Base-by-base conservation (phyloP, 2,329 filamentous ascomycete genomes). In the Tolypocladium tundrense region DNA sequence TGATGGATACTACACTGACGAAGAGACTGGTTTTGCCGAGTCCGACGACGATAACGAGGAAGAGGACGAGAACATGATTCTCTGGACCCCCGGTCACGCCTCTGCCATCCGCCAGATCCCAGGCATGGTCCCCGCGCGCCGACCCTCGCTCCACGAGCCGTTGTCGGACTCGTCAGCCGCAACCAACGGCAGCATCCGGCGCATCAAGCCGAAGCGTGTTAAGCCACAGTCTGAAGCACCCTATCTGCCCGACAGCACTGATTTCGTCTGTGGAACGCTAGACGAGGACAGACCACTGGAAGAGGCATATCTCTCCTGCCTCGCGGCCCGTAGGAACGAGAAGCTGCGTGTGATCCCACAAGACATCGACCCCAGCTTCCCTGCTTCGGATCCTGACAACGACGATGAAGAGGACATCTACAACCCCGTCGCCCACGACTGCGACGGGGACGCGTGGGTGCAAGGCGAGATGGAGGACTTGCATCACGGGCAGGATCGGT, bases 251-350 rank as follows among this genome's bases (percentile, higher is more conserved):
- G 94, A 99, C 71, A 97, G 92, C 73, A 97, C 94, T 16, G 94
- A 99, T 71, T 99, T 99, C 64, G 94, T 99, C n/a, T 97, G 94
- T 68, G 94, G 94, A 59, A 99, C 94, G 1, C 79, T 99, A 24
- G 94, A 99, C 64, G 94, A 99, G 72, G 94, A 99, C 68, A 86
- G 91, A 51, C 91, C 91, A 3, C 75, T 97, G n/a, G 94, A 99
- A 70, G 91, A 92, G 64, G 93, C 91, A 0, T 99, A 97, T 71
- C 82, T 96, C 58, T 89, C 90, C 2, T 91, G 88, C 66, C 81
- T 95, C 59, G 88, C 92, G 67, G 86, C 90, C 57, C 87, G 89
- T 63, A 88, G 91, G 65, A 87, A 87, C 53, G 86, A 88, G 64
- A 96, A 92, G 75, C 88, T 92, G 60, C 86, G 88, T 61, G 70